Conservation (phyloP, 495 filamentous ascomycete genomes). For the Hypoxylon intermedium region DNA sequence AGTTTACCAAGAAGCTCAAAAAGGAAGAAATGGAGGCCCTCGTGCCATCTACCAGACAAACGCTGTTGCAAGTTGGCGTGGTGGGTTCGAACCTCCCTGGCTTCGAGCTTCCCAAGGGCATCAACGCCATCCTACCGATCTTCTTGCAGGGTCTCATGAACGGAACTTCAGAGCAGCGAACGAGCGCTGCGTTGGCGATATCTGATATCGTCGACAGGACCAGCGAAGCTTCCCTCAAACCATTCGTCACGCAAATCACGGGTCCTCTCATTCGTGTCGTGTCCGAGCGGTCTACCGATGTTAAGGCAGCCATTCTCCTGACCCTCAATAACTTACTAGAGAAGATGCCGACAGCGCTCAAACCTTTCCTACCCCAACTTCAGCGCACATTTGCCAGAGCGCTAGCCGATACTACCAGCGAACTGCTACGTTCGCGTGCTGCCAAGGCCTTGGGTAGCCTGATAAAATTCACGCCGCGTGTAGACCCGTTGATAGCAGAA, state of each 20-base stretch:
- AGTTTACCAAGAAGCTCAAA: conserved; percentile 83
- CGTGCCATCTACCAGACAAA: conserved; percentile 83
- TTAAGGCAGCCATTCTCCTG: conserved; percentile 92
- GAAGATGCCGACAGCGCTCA: conserved; percentile 94
- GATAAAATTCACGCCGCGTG: conserved; percentile 93
- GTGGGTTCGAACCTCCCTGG: conserved; percentile 84
- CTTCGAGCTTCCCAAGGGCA: conserved; percentile 94
- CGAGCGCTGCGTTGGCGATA: conserved; percentile 88
- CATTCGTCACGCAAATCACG: conserved; percentile 96
- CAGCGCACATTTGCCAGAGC: conserved; percentile 97
- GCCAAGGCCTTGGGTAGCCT: conserved; percentile 96
- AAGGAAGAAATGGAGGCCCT: conserved; percentile 99
- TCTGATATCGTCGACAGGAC: conserved; percentile 95
- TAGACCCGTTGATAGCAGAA: conserved; percentile 86
- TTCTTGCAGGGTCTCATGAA: conserved; percentile 98
- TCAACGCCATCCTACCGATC: conserved; percentile 94
- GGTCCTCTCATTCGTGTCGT: conserved; percentile 97
- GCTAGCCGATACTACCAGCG: conserved; percentile 90
- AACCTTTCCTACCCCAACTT: conserved; percentile 95
- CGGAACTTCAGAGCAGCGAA: conserved; percentile 87
- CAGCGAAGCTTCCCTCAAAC: conserved; percentile 79
- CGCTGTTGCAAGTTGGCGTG: conserved; percentile 85
- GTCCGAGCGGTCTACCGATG: conserved; percentile 90
- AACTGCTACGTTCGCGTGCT: conserved; percentile 82
- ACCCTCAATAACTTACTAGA: conserved; percentile 94